Conservation (phyloP, 805 yeast species). For the Nakazawaea ernobii region DNA sequence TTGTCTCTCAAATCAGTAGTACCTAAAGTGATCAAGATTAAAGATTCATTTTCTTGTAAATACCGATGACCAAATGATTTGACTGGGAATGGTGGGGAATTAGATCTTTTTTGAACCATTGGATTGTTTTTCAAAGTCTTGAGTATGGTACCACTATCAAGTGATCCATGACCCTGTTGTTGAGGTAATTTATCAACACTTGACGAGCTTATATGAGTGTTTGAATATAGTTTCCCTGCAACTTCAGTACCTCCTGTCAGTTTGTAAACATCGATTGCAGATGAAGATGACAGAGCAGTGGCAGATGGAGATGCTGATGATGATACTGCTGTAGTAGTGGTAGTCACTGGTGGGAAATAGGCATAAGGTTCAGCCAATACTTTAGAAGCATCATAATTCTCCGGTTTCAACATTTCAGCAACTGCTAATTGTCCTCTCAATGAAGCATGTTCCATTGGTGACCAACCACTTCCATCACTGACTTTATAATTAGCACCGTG, state of each 20-base stretch:
- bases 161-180: not conserved
- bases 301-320: not conserved
- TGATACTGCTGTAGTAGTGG: not conserved
- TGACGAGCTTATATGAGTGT: constrained; percentile 12
- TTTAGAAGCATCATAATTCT: constrained; percentile 29
- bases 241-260: constrained; percentile 3
- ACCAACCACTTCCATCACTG: constrained; percentile 88
- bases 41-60: constrained; percentile 55
- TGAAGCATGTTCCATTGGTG: constrained; percentile 95
- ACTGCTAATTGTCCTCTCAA: constrained; percentile 78
- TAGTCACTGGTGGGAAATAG: constrained; percentile 6
- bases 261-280: not conserved
- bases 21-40: constrained; percentile 80
- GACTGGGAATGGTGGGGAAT: constrained; percentile 44
- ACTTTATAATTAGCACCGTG: constrained; percentile 48
- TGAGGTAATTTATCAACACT: constrained; percentile 18
- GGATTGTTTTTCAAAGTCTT: constrained; percentile 9
- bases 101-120: constrained; percentile 13
- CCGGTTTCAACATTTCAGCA: constrained; percentile 55
- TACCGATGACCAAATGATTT: constrained; percentile 85
- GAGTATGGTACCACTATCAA: constrained; percentile 5
- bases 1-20: constrained; percentile 69
- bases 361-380: constrained; percentile 10
- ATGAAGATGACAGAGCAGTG: not conserved
- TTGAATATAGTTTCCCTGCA: not conserved